A percentile compares a stretch with the other conserved stretches of the same genome.
Conservation (phyloP, 2,329 filamentous ascomycete species). For the Aschersonia sp. region DNA sequence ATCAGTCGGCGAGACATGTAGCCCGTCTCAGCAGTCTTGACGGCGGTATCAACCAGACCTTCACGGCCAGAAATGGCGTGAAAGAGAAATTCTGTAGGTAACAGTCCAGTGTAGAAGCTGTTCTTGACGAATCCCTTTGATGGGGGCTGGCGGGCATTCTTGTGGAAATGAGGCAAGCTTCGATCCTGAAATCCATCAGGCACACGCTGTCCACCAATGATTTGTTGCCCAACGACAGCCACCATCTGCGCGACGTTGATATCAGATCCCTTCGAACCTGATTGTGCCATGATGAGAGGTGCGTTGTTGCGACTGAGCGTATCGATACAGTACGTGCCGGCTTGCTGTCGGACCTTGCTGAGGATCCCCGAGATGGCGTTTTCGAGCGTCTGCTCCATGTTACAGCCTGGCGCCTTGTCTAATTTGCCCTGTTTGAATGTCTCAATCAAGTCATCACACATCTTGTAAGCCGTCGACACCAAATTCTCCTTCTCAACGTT, state of each 20-base stretch:
- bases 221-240: slow-evolving; percentile 91
- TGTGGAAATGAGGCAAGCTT: slow-evolving; percentile 87
- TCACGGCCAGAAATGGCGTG: slow-evolving; percentile 98
- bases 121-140: slow-evolving; percentile 95
- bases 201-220: slow-evolving; percentile 87
- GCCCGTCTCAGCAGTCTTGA: slow-evolving; percentile 96
- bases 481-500: slow-evolving; percentile 60
- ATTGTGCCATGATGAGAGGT: slow-evolving; percentile 91
- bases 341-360: slow-evolving; percentile 79
- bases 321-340: slow-evolving; percentile 79
- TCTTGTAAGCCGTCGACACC: slow-evolving; percentile 61
- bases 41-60: slow-evolving; percentile 94
- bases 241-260: slow-evolving; percentile 99
- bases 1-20: slow-evolving; percentile 98
- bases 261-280: slow-evolving; percentile 88
- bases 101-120: slow-evolving; percentile 88
- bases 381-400: slow-evolving; percentile 83
- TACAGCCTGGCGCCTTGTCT: slow-evolving; percentile 75
- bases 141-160: slow-evolving; percentile 79
- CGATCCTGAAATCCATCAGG: slow-evolving; percentile 93
- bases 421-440: slow-evolving; percentile 69
- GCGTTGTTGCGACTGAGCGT: slow-evolving; percentile 86
- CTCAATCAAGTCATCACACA: slow-evolving; percentile 72
- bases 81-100: slow-evolving; percentile 89
- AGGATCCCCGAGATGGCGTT: slow-evolving; percentile 83